A percentile compares a stretch with the other conserved stretches of the same genome.
These are phyloP conservation scores for Colletotrichum lentis DNA, from an alignment of 2,329 filamentous ascomycete species.

Conservation along the genomic window DNA sequence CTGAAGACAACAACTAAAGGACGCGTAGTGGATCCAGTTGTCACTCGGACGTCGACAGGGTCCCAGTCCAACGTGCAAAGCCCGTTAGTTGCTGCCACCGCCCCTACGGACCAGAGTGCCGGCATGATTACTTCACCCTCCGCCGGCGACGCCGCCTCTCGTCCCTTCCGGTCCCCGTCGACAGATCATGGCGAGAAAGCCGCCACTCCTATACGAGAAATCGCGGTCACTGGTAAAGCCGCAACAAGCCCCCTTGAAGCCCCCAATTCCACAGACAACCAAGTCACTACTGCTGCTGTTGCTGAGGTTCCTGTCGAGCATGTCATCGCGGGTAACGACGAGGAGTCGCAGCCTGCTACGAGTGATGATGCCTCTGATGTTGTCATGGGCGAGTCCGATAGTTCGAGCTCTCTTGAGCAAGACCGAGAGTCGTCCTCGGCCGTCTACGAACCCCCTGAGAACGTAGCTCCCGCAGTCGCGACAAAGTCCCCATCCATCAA, in stretches of 20 bases:
- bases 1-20: background rate
- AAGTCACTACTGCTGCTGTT: slow-evolving; percentile 1
- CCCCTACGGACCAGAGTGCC: background rate
- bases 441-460: slow-evolving; percentile 64
- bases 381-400: slow-evolving; percentile 36
- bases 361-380: slow-evolving; percentile 34
- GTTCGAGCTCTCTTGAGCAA: slow-evolving; percentile 33
- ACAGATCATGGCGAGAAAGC: background rate
- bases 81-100: background rate
- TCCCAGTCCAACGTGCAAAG: slow-evolving; percentile 11
- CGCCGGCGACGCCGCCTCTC: background rate
- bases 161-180: background rate
- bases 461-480: slow-evolving; percentile 53
- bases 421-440: slow-evolving; percentile 51
- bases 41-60: background rate
- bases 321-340: background rate
- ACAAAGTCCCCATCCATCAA: slow-evolving; percentile 63
- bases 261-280: slow-evolving; percentile 11
- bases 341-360: slow-evolving; percentile 22
- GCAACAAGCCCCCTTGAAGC: slow-evolving; percentile 8
- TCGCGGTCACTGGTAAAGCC: slow-evolving; percentile 29
- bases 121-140: background rate
- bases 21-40: slow-evolving; percentile 21
- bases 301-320: background rate
- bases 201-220: slow-evolving; percentile 4